Conservation (phyloP, 2,329 filamentous ascomycete species). For the Claviceps pazoutovae region DNA sequence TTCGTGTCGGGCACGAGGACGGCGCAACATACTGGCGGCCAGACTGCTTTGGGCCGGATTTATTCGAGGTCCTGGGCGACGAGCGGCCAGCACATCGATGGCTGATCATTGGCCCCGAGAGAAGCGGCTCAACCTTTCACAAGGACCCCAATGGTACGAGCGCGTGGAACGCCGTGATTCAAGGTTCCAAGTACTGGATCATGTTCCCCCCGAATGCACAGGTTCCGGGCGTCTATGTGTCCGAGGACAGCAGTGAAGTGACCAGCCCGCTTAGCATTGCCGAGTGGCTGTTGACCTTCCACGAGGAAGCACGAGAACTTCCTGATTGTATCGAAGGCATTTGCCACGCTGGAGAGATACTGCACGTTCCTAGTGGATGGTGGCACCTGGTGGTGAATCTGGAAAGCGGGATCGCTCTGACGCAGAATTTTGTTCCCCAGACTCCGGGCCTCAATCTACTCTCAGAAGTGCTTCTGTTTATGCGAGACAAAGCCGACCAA, state of each 20-base stretch:
- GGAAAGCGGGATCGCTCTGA: conserved; percentile 72
- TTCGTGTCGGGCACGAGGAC: conserved; percentile 43
- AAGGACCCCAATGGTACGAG: conserved; percentile 63
- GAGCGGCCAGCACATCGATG: conserved; percentile 80
- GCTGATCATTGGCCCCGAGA: conserved; percentile 78
- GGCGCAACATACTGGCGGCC: conserved; percentile 61
- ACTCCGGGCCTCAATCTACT: conserved; percentile 44
- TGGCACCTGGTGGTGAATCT: conserved; percentile 94
- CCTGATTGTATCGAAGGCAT: conserved; percentile 76
- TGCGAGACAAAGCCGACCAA: conserved; percentile 70
- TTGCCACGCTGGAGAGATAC: conserved; percentile 68
- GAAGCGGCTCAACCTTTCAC: conserved; percentile 89
- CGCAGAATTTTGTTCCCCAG: conserved; percentile 84
- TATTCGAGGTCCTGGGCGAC: conserved; percentile 64
- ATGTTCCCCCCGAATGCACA: conserved; percentile 76
- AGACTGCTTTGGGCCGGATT: conserved; percentile 70
- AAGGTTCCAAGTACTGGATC: conserved; percentile 93
- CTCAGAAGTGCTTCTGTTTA: conserved; percentile 61
- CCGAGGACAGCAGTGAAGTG: conserved; percentile 79
- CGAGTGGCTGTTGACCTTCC: conserved; percentile 90
- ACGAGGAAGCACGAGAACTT: conserved; percentile 62
- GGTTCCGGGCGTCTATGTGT: conserved; percentile 84
- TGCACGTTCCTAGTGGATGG: conserved; percentile 91
- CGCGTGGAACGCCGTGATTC: conserved; percentile 89
- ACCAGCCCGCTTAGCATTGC: conserved; percentile 88